Evolutionary conservation across 805 yeast species (phyloP).

Genomic region (Suhomyces vadensis): DNA sequence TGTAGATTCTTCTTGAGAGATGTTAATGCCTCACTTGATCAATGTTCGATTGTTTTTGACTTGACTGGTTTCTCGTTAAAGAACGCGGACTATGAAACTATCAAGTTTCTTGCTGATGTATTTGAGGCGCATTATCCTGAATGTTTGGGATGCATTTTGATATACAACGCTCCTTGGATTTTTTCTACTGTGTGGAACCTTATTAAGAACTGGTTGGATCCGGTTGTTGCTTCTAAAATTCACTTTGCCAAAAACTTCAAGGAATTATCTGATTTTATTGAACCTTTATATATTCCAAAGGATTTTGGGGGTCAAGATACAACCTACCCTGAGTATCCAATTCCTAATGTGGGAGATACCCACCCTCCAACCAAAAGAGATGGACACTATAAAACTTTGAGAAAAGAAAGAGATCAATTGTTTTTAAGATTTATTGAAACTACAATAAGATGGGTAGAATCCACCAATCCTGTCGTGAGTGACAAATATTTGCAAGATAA

Average conservation of each 20-base stretch:
- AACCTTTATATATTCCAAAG: conserved; percentile 59
- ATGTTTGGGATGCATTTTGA: conserved; percentile 76
- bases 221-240: conserved; percentile 91
- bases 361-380: conserved; percentile 40
- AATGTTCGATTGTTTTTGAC: conserved; percentile 84
- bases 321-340: conserved; percentile 57
- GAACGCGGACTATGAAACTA: conserved; percentile 91
- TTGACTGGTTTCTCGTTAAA: conserved; percentile 81
- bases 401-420: conserved; percentile 55
- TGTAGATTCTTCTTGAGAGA: conserved; percentile 66
- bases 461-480: conserved; percentile 52
- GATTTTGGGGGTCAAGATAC: conserved; percentile 74
- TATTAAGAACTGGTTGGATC: conserved; percentile 92
- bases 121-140: conserved; percentile 98
- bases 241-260: conserved; percentile 70
- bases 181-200: conserved; percentile 94
- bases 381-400: conserved; percentile 42
- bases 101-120: conserved; percentile 82
- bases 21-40: conserved; percentile 68
- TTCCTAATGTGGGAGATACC: conserved; percentile 62
- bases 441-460: conserved; percentile 77
- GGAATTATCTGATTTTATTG: conserved; percentile 68
- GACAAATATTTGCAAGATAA: conserved; percentile 53
- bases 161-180: conserved; percentile 97
- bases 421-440: conserved; percentile 56